Evolutionary conservation across 2,329 filamentous ascomycete species (phyloP).

Genomic region (Scytalidium sp.): DNA sequence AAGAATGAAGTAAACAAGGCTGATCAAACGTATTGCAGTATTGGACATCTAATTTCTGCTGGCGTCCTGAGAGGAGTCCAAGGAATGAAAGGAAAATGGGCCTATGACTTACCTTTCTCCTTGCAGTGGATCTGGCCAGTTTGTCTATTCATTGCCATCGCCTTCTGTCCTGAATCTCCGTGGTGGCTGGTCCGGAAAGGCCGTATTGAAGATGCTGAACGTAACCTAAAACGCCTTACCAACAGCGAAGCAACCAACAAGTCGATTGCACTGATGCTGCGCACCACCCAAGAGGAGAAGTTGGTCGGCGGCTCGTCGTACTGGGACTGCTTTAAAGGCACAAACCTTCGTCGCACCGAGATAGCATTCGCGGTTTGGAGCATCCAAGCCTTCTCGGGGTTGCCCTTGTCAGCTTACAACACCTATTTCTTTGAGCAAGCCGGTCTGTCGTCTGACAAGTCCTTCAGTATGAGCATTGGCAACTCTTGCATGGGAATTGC

Average conservation of each 20-base stretch:
- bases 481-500: conserved; percentile 41
- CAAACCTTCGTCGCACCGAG: conserved; percentile 46
- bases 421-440: conserved; percentile 57
- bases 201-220: conserved; percentile 37
- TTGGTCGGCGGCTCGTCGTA: conserved; percentile 40
- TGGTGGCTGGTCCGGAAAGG: conserved; percentile 46
- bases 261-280: conserved; percentile 47
- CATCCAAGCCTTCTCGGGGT: conserved; percentile 61
- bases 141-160: conserved; percentile 39
- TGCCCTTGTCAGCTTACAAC: conserved; percentile 51
- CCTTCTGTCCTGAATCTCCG: conserved; percentile 41
- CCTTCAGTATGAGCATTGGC: conserved; percentile 40
- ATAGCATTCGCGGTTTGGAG: conserved; percentile 51
- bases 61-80: conserved; percentile 25
- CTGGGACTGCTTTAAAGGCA: conserved; percentile 42
- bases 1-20: no score
- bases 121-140: conserved; percentile 47
- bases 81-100: conserved; percentile 7
- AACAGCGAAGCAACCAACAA: conserved; percentile 32
- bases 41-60: neutral
- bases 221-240: conserved; percentile 5
- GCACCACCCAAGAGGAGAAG: conserved; percentile 49
- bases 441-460: conserved; percentile 37
- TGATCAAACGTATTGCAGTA: conserved; percentile 19
- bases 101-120: conserved; percentile 42